Percentiles rank a stretch among this genome's conserved stretches.
phyloP scores from a whole-genome alignment of 352 stramenopile genomes.

The Peronospora tabacina region DNA sequence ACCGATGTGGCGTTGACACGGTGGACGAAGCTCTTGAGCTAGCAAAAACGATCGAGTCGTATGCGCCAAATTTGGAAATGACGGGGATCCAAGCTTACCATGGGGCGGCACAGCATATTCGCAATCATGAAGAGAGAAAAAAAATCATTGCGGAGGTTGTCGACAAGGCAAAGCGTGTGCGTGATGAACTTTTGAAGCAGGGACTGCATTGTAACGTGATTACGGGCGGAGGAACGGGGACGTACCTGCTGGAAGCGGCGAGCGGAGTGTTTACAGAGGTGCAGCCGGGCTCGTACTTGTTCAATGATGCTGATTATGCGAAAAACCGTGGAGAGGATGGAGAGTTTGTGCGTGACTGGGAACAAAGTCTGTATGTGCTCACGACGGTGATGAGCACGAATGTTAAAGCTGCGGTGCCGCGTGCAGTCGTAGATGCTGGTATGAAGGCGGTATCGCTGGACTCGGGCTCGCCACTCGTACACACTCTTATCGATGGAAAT shows the following conservation, averaged over 20 bases:
- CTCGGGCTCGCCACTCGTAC: slow-evolving; percentile 48
- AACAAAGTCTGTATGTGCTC: slow-evolving; percentile 62
- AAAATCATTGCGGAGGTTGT: slow-evolving; percentile 36
- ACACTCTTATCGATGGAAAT: slow-evolving; percentile 32
- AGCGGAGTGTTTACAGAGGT: slow-evolving; percentile 68
- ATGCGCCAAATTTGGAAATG: slow-evolving; percentile 26
- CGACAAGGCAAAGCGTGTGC: slow-evolving; percentile 34
- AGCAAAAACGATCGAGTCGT: slow-evolving; percentile 27
- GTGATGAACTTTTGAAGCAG: slow-evolving; percentile 27
- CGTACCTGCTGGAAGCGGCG: slow-evolving; percentile 48
- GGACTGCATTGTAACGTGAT: slow-evolving; percentile 48
- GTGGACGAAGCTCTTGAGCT: slow-evolving; percentile 38
- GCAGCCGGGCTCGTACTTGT: slow-evolving; percentile 69
- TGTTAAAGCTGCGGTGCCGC: slow-evolving; percentile 19
- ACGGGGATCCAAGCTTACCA: slow-evolving; percentile 69
- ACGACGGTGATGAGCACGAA: slow-evolving; percentile 67
- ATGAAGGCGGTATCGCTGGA: slow-evolving; percentile 68
- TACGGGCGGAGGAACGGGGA: slow-evolving; percentile 64
- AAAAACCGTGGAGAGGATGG: slow-evolving; percentile 42
- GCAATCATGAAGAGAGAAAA: slow-evolving; percentile 42
- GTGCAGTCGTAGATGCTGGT: slow-evolving; percentile 62
- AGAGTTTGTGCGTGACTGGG: slow-evolving; percentile 35
- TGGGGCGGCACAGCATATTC: slow-evolving; percentile 63
- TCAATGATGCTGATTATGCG: slow-evolving; percentile 72
- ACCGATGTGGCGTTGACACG: slow-evolving; percentile 60